Evolutionary conservation across 129 eudicot genomes (phyloP).

Genomic region (Pulicaria dysenterica): DNA sequence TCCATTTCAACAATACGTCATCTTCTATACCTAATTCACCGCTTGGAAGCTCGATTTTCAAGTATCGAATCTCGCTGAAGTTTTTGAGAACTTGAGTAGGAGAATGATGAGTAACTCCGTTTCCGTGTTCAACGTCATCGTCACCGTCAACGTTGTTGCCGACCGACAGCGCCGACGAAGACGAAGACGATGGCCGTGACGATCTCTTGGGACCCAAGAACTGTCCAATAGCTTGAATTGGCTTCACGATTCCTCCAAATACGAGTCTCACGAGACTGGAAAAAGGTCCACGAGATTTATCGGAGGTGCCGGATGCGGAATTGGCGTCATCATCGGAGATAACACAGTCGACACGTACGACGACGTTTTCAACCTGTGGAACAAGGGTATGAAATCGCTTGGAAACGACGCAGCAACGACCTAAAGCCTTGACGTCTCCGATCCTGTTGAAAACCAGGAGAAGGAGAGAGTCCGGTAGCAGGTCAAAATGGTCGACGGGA

Average conservation of each 20-base stretch:
- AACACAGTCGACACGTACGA: constrained; percentile 84
- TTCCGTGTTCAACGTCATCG: constrained; percentile 29
- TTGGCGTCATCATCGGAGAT: constrained; percentile 71
- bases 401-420: constrained; percentile 70
- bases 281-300: constrained; percentile 54
- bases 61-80: constrained; percentile 54
- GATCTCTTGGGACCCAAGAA: constrained; percentile 45
- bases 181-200: background rate
- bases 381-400: constrained; percentile 59
- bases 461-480: constrained; percentile 62
- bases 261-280: constrained; percentile 44
- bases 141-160: constrained; percentile 15
- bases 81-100: constrained; percentile 73
- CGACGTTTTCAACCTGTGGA: constrained; percentile 73
- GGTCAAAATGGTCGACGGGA: constrained; percentile 64
- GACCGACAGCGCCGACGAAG: constrained; percentile 24
- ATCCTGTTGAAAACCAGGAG: constrained; percentile 67
- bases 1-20: constrained; percentile 73
- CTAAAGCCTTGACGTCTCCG: constrained; percentile 78
- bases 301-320: constrained; percentile 17
- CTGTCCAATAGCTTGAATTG: constrained; percentile 59
- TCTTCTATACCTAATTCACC: constrained; percentile 87
- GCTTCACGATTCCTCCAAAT: constrained; percentile 57
- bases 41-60: constrained; percentile 66
- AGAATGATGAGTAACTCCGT: constrained; percentile 70